Evolutionary conservation across 441 rosid genomes (phyloP).

Genomic region (Croton laevigatus): DNA sequence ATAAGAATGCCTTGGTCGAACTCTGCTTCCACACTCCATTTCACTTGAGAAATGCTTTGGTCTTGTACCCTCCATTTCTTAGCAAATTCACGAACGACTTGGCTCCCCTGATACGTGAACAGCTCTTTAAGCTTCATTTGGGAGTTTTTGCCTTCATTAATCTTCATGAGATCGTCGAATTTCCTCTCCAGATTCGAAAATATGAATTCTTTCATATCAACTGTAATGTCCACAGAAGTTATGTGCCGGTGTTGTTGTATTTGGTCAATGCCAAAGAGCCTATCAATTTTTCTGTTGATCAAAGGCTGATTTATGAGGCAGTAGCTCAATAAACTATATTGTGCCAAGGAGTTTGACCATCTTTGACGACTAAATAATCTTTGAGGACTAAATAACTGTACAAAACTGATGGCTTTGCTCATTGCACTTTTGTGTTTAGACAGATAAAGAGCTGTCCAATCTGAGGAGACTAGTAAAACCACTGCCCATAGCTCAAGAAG

Average conservation of each 20-base stretch:
- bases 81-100: background rate
- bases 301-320: background rate
- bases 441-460: conserved; percentile 16
- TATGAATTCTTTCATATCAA: background rate
- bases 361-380: conserved; percentile 14
- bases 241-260: background rate
- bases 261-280: background rate
- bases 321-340: conserved; percentile 20
- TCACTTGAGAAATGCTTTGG: no score
- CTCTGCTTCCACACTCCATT: background rate
- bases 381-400: background rate
- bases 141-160: background rate
- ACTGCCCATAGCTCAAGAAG: conserved; percentile 22
- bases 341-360: conserved; percentile 26
- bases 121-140: background rate
- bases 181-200: conserved; percentile 8
- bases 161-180: conserved; percentile 2
- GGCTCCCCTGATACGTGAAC: background rate
- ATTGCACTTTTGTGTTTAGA: background rate
- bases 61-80: no score
- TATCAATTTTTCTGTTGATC: background rate
- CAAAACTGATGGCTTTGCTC: background rate
- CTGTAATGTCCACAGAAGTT: background rate
- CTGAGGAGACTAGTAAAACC: conserved; percentile 16
- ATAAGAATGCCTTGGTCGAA: conserved; percentile 37